phyloP scores from a whole-genome alignment of 139 green algal genomes.

The Eudorina sp. region DNA sequence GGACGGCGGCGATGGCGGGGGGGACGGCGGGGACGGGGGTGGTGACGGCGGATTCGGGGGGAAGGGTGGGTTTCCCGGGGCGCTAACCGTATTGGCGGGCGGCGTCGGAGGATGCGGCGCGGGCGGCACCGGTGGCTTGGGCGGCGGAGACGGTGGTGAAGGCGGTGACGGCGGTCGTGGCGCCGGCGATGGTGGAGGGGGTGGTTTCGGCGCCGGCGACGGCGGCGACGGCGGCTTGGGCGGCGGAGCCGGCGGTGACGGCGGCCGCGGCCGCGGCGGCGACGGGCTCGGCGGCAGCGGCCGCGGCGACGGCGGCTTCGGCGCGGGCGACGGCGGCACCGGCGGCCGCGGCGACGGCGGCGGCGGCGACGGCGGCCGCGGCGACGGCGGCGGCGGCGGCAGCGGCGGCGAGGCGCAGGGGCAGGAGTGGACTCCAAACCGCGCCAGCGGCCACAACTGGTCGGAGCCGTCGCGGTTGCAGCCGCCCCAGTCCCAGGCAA shows the following conservation, averaged over 20 bases:
- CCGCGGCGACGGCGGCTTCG: not conserved
- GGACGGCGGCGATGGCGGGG: not conserved
- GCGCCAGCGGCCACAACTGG: not conserved
- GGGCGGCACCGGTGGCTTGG: not conserved
- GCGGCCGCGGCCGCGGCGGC: too few species aligned
- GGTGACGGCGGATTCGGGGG: not conserved
- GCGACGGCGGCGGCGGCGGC: not conserved
- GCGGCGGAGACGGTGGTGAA: not conserved
- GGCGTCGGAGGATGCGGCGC: not conserved
- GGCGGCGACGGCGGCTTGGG: not conserved
- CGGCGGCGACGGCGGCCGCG: not conserved
- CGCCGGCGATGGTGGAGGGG: not conserved
- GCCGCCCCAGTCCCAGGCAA: not conserved
- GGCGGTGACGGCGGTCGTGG: not conserved
- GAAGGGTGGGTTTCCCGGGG: too few species aligned
- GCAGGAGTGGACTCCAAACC: not conserved
- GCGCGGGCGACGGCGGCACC: not conserved
- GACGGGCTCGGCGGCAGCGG: not conserved
- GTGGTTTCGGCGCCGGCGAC: not conserved
- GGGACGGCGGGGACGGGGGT: not conserved
- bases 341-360: not conserved
- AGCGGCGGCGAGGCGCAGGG: too few species aligned
- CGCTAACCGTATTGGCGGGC: too few species aligned
- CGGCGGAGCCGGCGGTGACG: not conserved
- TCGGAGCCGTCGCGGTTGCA: not conserved